Percentiles rank a stretch among this genome's conserved stretches.
phyloP scores from a whole-genome alignment of 1,284 basidiomycete genomes.

The Heterobasidion parviporum region DNA sequence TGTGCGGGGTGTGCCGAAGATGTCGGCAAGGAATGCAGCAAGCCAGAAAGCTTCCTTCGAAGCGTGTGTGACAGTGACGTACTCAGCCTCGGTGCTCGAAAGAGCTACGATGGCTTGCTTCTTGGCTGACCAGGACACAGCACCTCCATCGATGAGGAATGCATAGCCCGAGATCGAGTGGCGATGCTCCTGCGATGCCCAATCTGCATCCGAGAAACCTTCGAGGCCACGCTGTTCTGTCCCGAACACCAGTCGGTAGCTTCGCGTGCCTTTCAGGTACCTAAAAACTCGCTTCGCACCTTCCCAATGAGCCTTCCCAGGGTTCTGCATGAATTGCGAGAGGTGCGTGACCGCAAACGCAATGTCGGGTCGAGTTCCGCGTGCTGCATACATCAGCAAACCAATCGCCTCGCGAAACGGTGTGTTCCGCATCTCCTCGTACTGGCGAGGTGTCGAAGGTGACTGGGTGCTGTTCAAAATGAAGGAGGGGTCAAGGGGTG shows the following conservation, averaged over 20 bases:
- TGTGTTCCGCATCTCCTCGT: conserved; percentile 14
- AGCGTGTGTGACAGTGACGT: too few relatives aligned
- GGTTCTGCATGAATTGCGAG: conserved; percentile 10
- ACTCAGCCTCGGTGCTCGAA: too few relatives aligned
- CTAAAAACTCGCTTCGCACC: conserved; percentile 14
- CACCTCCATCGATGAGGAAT: conserved; percentile 10
- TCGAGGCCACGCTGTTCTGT: conserved; percentile 5
- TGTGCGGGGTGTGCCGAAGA: too few relatives aligned
- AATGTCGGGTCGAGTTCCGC: conserved; percentile 15
- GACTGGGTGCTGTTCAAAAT: conserved; percentile 4
- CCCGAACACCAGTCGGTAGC: background rate
- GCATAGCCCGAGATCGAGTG: conserved; percentile 13
- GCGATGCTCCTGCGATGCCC: conserved; percentile 14
- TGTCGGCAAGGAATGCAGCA: too few relatives aligned
- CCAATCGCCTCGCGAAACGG: conserved; percentile 12
- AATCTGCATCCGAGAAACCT: conserved; percentile 23
- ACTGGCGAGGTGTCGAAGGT: background rate
- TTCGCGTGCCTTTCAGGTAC: conserved; percentile 12
- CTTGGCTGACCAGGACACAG: conserved; percentile 14
- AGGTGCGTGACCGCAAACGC: conserved; percentile 13
- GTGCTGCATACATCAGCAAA: conserved; percentile 11
- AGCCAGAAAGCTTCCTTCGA: too few relatives aligned
- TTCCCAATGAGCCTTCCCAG: conserved; percentile 11
- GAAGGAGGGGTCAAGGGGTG: conserved; percentile 17
- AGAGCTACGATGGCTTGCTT: too few relatives aligned